phyloP scores from a whole-genome alignment of 2,329 filamentous ascomycete species.

The Hymenoscyphus salicellus region DNA sequence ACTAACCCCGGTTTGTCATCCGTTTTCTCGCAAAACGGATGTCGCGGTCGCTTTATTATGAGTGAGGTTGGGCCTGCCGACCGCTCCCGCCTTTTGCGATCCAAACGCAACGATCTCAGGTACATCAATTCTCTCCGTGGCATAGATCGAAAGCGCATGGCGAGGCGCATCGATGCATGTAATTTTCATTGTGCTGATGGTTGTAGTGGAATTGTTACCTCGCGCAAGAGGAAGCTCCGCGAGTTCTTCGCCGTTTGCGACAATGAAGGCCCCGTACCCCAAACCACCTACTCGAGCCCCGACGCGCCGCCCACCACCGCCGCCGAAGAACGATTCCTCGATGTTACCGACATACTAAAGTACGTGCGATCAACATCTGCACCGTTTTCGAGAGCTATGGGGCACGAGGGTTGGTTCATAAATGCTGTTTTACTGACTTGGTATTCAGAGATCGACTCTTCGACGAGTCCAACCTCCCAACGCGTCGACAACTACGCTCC shows the following conservation, averaged over 20 bases:
- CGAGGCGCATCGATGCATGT: constrained; percentile 26
- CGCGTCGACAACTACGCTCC: constrained; percentile 45
- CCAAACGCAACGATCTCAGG: constrained; percentile 61
- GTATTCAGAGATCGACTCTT: constrained; percentile 46
- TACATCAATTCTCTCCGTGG: constrained; percentile 40
- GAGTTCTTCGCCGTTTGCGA: constrained; percentile 82
- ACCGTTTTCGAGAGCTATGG: constrained; percentile 10
- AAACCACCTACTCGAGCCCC: constrained; percentile 54
- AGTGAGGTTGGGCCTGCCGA: constrained; percentile 67
- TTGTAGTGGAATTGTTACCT: constrained; percentile 68
- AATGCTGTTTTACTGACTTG: constrained; percentile 29
- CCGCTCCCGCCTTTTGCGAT: constrained; percentile 64
- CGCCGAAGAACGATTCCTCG: constrained; percentile 55
- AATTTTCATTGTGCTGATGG: constrained; percentile 31
- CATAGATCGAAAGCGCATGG: constrained; percentile 26
- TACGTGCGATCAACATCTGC: constrained; percentile 43
- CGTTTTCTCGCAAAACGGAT: constrained; percentile 66
- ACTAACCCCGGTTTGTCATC: constrained; percentile 45
- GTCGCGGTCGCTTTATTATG: constrained; percentile 67
- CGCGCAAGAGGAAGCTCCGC: constrained; percentile 86
- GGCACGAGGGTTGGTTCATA: neutral
- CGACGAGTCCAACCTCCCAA: constrained; percentile 52
- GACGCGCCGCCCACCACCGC: constrained; percentile 53
- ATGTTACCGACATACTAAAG: constrained; percentile 58
- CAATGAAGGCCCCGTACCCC: constrained; percentile 56